Base-by-base conservation (phyloP, 2,329 filamentous ascomycete genomes). In the Epichloe aotearoae region DNA sequence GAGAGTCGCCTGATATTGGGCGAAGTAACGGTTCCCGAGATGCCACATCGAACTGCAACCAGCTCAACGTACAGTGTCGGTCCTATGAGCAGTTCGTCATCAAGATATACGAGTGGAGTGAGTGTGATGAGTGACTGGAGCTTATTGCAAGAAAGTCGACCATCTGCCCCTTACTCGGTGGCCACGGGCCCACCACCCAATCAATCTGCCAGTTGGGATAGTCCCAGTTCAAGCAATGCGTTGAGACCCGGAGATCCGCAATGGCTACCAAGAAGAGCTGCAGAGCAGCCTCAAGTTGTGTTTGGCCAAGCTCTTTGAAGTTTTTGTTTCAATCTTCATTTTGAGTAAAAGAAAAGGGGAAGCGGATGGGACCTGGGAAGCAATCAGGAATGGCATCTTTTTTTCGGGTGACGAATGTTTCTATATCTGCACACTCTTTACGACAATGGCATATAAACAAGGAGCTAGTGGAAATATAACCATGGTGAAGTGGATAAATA, bases 91-190 rank as follows among this genome's bases (percentile, higher is more conserved):
- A 60, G 60, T 46, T 61, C 65, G 1, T 67, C 65, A 3, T 67
- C 69, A 44, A 73, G 69, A 51, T 79, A 79, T 60, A 73, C 71
- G 26, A 78, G 74, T 56, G 74, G 74, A 41, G 61, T 72, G 8
- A 75, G 68, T 59, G 56, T 79, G 69, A 74, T 79, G 69, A 74
- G 57, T 3, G 61, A 61, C 33, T 64, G 60, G 59, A 74, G 66
- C 59, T 23, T 23, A 14, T n/a, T 38, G n/a, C 3, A 61, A 58
- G 26, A 34, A 42, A 53, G 51, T 37, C 33, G 17, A 12, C 17
- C 34, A 5, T 15, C 39, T 23, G 30, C 12, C 7, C 20, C 42
- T 20, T 15, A 15, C 11, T 26, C 37, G 15, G 23, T 15, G 8
- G 46, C 15, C n/a, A 17, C 7, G 11, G 23, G 37, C 15, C 15